Evolutionary conservation across 2,329 filamentous ascomycete genomes (phyloP), one percentile per base, ranked within the genome.

Genomic region (Westerdykella ornata): DNA sequence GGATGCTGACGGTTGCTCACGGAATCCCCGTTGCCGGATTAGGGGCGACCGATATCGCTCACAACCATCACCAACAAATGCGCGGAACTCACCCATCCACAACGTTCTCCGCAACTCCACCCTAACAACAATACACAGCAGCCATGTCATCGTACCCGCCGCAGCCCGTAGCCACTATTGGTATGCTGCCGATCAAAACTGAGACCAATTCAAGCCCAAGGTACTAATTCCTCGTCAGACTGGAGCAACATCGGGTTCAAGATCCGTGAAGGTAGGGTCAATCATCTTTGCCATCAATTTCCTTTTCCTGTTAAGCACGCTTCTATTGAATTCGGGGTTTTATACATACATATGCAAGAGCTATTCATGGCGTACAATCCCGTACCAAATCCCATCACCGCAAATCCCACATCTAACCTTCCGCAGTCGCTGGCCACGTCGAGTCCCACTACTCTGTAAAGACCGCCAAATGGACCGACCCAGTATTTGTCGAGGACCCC

Each of bases 161-260:
- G 20, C 79, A 84, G 9, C 83, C 86, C 3, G 80, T 85, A 53
- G 80, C 80, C 60, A 84, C 84, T 50, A 90, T 94, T 71, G 77
- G 75, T 78, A 66, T 35, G 66, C 13, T 33, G 30, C 12, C n/a
- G 33, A 22, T 20, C 19, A 18, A 13, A 17, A 18, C 12, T 11
- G 22, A 26, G 12, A 11, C 8, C 22, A 26, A 26, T 4, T 6
- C 34, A 7, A 16, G 3, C 19, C 9, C 16, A 19, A 19, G 3
- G 12, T 13, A 18, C 34, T 18, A 36, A 41, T 28, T 33, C 29
- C 38, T 11, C 16, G 40, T 31, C 49, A 80, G 88, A 97, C 75
- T 97, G 90, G 90, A 80, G 77, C 66, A 84, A 95, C 59, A 80
- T 97, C 51, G 90, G 90, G 62, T 97, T 97, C 77, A 82, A 82